Conservation (phyloP, 306 rosid genomes). For the Abrus precatorius region DNA sequence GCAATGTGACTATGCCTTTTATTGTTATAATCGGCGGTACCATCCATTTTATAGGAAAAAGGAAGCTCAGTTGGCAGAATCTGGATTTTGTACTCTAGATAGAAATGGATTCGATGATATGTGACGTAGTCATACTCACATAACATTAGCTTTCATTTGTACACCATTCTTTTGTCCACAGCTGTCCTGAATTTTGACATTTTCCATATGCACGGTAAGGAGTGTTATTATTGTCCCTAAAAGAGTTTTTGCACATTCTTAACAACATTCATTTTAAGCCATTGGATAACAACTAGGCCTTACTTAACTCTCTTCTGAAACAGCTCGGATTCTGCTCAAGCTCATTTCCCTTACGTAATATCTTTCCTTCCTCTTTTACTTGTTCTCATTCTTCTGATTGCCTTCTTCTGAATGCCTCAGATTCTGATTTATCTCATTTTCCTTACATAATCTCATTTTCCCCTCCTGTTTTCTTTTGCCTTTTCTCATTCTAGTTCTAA, state of each 20-base stretch:
- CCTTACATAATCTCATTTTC: conserved; percentile 5
- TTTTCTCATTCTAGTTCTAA: conserved; percentile 32
- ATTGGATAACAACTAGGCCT: conserved; percentile 1
- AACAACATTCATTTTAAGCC: conserved; percentile 5
- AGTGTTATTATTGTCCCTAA: conserved; percentile 7
- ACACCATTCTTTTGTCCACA: neutral
- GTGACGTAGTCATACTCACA: neutral
- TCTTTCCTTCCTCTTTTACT: neutral
- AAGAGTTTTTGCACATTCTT: neutral
- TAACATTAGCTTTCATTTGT: neutral
- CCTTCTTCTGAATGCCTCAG: too few relatives aligned
- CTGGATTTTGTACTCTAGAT: conserved; percentile 34
- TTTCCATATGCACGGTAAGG: neutral
- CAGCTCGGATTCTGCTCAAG: neutral
- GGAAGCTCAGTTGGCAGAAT: conserved; percentile 23
- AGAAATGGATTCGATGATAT: conserved; percentile 35
- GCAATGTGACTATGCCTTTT: conserved; percentile 23
- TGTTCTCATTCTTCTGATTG: neutral
- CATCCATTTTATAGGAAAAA: conserved; percentile 19
- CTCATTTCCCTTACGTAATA: neutral
- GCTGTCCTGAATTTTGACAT: conserved; percentile 22
- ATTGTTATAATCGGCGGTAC: neutral
- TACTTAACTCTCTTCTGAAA: neutral
- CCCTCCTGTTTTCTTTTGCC: conserved; percentile 4
- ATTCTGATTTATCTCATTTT: neutral